Base-by-base conservation (phyloP, 2,329 filamentous ascomycete genomes). In the Dothistroma pini region DNA sequence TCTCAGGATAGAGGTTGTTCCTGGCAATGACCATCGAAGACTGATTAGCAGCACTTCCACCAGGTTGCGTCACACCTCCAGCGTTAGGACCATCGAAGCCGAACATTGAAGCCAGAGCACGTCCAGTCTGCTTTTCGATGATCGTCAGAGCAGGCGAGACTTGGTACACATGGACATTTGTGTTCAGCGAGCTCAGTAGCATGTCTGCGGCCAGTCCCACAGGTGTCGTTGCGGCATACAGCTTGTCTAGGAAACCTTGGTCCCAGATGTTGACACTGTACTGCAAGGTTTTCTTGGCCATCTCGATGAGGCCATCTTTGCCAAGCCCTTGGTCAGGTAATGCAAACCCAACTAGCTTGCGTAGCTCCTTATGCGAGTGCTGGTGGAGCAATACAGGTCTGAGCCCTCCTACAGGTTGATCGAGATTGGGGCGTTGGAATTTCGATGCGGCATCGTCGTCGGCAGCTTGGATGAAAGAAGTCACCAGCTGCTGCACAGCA, bases 221-320 rank as follows among this genome's bases (percentile, higher is more conserved):
- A 48, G 93, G 89, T 72, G 95, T 95, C 44, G 91, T 96, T 66
- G 88, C 89, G n/a, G 89, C 86, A 75, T 97, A 97, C 19, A 97
- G 81, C 78, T 99, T 97, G 77, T 97, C 93, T 71, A 97, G 78
- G 76, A 97, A 99, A 11, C 93, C 93, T 76, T 96, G 93, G 71
- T 96, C 90, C 90, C 93, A 97, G n/a, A 93, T 97, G 77, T 99
- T 99, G 72, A 97, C 93, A 71, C 89, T 95, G 76, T 96, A 92
- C 65, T 85, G 82, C 48, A 97, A 81, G 21, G 97, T 81, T 62
- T 86, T 84, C 66, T 86, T 79, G 51, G 96, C 83, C 2, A 85
- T 59, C 2, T 71, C 58, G 16, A 81, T 47, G 12, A 82, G 64
- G 9, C 77, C 79, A 11, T 77, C 73, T 63, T 76, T 79, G 25